Conservation (phyloP, 352 stramenopile species). For the Phytophthora fragariae region DNA sequence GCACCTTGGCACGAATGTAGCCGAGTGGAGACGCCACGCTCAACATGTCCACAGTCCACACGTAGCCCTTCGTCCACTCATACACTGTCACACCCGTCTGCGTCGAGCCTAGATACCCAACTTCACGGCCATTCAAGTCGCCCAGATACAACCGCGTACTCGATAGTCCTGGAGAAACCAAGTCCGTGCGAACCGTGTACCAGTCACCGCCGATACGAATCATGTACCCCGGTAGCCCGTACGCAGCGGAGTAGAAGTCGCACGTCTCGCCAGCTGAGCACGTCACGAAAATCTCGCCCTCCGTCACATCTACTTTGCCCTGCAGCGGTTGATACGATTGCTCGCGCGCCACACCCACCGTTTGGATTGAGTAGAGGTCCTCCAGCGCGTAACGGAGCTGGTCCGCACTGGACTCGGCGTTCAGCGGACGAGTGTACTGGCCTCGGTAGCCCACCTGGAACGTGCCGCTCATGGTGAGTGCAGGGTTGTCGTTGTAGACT, state of each 20-base stretch:
- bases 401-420: conserved; percentile 68
- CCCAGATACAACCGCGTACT: conserved; percentile 57
- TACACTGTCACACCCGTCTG: conserved; percentile 52
- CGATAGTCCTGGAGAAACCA: conserved; percentile 45
- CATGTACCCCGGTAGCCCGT: conserved; percentile 61
- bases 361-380: conserved; percentile 59
- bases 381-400: conserved; percentile 78
- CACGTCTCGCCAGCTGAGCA: conserved; percentile 58
- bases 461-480: conserved; percentile 75
- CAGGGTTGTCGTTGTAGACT: conserved; percentile 56
- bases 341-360: conserved; percentile 55
- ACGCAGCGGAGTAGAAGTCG: conserved; percentile 52
- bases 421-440: conserved; percentile 67
- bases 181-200: conserved; percentile 68
- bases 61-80: conserved; percentile 77
- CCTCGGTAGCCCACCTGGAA: conserved; percentile 80
- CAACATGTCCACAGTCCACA: conserved; percentile 66
- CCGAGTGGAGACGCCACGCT: conserved; percentile 41
- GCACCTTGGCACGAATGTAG: conserved; percentile 66
- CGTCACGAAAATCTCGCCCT: conserved; percentile 65
- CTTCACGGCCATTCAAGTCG: conserved; percentile 62
- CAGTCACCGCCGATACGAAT: conserved; percentile 64
- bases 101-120: conserved; percentile 55
- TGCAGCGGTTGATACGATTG: conserved; percentile 49
- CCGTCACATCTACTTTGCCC: conserved; percentile 59